Base-by-base conservation (phyloP, 441 rosid genomes). In the Omphalea diandra region DNA sequence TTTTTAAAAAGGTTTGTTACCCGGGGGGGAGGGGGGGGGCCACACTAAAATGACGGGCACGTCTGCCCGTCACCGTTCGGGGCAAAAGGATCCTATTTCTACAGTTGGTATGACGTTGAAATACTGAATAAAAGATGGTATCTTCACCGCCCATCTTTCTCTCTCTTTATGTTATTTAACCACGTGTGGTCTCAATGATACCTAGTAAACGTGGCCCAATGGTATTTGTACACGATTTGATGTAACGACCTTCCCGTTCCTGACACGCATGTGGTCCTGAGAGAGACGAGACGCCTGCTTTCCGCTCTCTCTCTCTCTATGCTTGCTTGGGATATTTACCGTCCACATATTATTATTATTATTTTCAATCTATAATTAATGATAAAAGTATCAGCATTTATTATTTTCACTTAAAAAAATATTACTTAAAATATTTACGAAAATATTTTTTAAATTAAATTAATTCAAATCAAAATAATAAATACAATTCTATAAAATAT, bases 191-290 rank as follows among this genome's bases (percentile, higher is more conserved):
- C 3, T 0, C 11, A 32, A 63, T 47, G 10, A 4, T 46, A 31
- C 49, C 56, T 60, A 35, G 67, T 43, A 10, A 38, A 83, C 89
- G 95, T 87, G 90, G 80, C 24, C 94, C 90, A 87, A 86, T 89
- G 18, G 67, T 0, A 1, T 0, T 0, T 0, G 1, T 76, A 77
- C 94, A 86, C 87, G 69, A 40, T 0, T 43, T 31, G 73, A 40
- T 59, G 72, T 73, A 67, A 66, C 74, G 75, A 74, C 84, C 82
- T 50, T 15, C 58, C 79, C 79, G 83, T 77, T 79, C 29, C 82
- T 81, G 87, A 85, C 94, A 89, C 96, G 92, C 91, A 85, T 83
- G 97, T 88, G 90, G 90, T 86, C 88, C 86, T 65, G 54, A 29
- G 24, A 24, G 27, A 59, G 62, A 24, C 38, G 63, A n/a, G n/a